A percentile compares a stretch with the other conserved stretches of the same genome.
phyloP scores from a whole-genome alignment of 768 basidiomycete genomes.

The Kwoniella newhampshirensis region DNA sequence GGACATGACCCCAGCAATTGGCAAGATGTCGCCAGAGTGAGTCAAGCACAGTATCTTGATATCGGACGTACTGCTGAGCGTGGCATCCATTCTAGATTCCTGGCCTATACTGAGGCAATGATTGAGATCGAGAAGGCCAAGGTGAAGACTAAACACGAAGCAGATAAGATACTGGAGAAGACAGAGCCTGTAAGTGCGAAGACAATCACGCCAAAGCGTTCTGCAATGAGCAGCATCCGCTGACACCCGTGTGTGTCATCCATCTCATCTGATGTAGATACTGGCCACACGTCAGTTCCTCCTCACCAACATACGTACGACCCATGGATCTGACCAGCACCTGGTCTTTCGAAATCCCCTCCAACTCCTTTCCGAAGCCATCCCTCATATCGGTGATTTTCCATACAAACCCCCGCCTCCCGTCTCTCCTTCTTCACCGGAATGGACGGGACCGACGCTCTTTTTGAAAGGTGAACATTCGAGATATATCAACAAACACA shows the following conservation, averaged over 20 bases:
- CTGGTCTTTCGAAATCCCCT: slow-evolving; percentile 75
- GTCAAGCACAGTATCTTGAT: slow-evolving; percentile 53
- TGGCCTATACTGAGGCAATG: slow-evolving; percentile 70
- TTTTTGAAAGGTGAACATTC: slow-evolving; percentile 78
- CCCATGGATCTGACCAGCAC: slow-evolving; percentile 47
- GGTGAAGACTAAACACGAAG: slow-evolving; percentile 67
- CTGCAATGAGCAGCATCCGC: no score
- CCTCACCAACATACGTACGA: slow-evolving; percentile 71
- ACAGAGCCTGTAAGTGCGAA: slow-evolving; percentile 68
- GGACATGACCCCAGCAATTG: slow-evolving; percentile 73
- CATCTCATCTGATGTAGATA: slow-evolving; percentile 58
- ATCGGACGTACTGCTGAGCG: background rate
- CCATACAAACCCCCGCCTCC: slow-evolving; percentile 62
- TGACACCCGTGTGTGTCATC: background rate
- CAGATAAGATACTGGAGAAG: slow-evolving; percentile 64
- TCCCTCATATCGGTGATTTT: slow-evolving; percentile 74
- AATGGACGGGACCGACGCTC: slow-evolving; percentile 64
- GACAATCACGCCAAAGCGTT: background rate
- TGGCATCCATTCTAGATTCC: slow-evolving; percentile 55
- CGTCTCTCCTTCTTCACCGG: slow-evolving; percentile 40
- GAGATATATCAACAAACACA: slow-evolving; percentile 74
- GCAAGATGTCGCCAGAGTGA: slow-evolving; percentile 61
- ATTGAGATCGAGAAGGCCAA: slow-evolving; percentile 64
- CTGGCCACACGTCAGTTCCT: slow-evolving; percentile 74
- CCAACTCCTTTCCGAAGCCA: slow-evolving; percentile 62